Percentiles rank a stretch among this genome's conserved stretches.
phyloP scores from a whole-genome alignment of 2,329 filamentous ascomycete genomes.

The Rhytidhysteron rufulum region DNA sequence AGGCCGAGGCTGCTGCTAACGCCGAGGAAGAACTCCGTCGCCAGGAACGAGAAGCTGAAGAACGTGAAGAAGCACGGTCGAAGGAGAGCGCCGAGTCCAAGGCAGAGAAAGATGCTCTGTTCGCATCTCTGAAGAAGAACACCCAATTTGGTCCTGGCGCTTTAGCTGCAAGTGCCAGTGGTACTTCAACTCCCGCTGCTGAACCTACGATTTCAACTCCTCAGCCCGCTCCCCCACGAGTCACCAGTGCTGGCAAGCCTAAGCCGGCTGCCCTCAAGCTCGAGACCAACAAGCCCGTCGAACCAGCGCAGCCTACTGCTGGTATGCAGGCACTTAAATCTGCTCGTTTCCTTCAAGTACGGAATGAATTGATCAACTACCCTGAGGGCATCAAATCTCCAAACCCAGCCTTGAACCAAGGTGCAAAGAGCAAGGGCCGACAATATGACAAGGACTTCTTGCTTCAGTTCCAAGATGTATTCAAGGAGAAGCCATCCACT shows the following conservation, averaged over 20 bases:
- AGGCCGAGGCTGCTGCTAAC: slow-evolving; percentile 41
- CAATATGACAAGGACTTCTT: slow-evolving; percentile 95
- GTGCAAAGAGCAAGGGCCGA: slow-evolving; percentile 77
- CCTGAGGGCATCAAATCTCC: slow-evolving; percentile 81
- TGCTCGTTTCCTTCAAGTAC: slow-evolving; percentile 78
- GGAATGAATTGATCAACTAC: slow-evolving; percentile 71
- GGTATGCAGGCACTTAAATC: slow-evolving; percentile 91
- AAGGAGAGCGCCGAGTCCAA: slow-evolving; percentile 41
- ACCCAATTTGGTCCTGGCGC: slow-evolving; percentile 44
- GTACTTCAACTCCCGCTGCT: slow-evolving; percentile 33
- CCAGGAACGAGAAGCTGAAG: slow-evolving; percentile 48
- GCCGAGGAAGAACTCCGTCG: slow-evolving; percentile 52
- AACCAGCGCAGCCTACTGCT: slow-evolving; percentile 88
- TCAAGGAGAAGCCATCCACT: slow-evolving; percentile 91
- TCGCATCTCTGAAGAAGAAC: slow-evolving; percentile 48
- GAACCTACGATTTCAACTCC: slow-evolving; percentile 47
- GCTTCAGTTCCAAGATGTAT: slow-evolving; percentile 92
- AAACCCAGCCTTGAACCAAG: slow-evolving; percentile 85
- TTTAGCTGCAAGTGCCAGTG: slow-evolving; percentile 20
- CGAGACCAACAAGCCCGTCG: slow-evolving; percentile 78
- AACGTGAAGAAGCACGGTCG: slow-evolving; percentile 41
- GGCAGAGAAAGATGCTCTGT: slow-evolving; percentile 39
- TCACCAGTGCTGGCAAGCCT: slow-evolving; percentile 58
- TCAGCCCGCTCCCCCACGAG: slow-evolving; percentile 23
- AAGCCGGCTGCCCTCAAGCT: slow-evolving; percentile 91